Evolutionary conservation across 176 grass and related monocot genomes (phyloP), one percentile per base, ranked within the genome.

Genomic region (Canna indica): DNA sequence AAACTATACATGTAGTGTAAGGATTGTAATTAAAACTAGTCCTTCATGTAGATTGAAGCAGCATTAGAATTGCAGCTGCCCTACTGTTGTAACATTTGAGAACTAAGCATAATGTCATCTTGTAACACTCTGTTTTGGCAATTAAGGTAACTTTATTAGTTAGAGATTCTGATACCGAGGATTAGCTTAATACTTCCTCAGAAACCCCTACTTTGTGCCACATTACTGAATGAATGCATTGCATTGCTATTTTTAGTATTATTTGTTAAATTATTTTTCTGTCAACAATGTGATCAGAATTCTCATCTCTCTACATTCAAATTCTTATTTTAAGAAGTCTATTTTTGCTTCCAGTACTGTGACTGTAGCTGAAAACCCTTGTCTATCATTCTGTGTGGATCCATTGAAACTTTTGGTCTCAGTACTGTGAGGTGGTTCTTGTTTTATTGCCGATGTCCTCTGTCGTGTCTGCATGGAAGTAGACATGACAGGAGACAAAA

Each of bases 401-500:
- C 26, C 46, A 48, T 22, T 16, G 29, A 20, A 15, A 18, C 18
- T 18, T 20, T 33, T 35, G 15, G 30, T 38, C 18, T 36, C 34
- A 35, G 14, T 13, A 29, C 24, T 13, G 14, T 1, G 25, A 62
- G n/a, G n/a, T n/a, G 14, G 31, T 36, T 36, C 31, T 36, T 36
- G 33, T 36, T 27, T 39, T 24, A 11, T 4, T 15, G 26, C 15
- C 4, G 29, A 2, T 33, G 29, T 50, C 41, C 15, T 31, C 30
- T 30, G 18, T 30, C 24, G 11, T 70, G 68, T 70, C 44, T 70
- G 68, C 45, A 70, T 52, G 68, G 14, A 70, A 70, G 68, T 22
- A 30, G 68, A 52, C 68, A 70, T 50, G 16, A 44, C 27, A 31
- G 68, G 67, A 44, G 25, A 70, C 42, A 70, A 70, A 12, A 66